phyloP scores from a whole-genome alignment of 164 flowering plant genomes.

The Brasenia schreberi region DNA sequence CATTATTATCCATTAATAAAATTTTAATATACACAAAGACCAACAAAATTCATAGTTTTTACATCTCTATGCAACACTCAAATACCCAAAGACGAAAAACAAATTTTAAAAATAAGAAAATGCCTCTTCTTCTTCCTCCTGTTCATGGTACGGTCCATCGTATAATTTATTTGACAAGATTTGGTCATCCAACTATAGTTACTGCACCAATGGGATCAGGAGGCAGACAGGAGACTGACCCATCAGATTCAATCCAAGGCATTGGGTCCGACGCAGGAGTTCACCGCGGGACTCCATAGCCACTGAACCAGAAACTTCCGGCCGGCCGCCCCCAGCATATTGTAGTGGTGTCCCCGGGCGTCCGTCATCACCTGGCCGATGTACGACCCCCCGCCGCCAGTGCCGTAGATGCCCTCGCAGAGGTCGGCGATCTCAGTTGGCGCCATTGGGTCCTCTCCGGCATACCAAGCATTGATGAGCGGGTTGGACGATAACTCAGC shows the following conservation, averaged over 20 bases:
- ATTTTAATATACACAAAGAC: too few species aligned
- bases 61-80: too few species aligned
- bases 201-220: too few species aligned
- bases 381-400: conserved; percentile 93
- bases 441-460: conserved; percentile 90
- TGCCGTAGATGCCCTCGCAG: conserved; percentile 90
- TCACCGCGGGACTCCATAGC: conserved; percentile 73
- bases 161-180: too few species aligned
- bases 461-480: conserved; percentile 89
- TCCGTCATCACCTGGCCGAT: conserved; percentile 81
- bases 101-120: too few species aligned
- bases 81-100: too few species aligned
- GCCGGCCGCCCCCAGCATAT: conserved; percentile 50
- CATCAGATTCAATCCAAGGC: conserved; percentile 36
- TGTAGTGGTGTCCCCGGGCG: conserved; percentile 45
- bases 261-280: conserved; percentile 89
- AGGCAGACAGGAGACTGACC: too few species aligned
- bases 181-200: too few species aligned
- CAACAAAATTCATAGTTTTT: too few species aligned
- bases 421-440: conserved; percentile 93
- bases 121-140: too few species aligned
- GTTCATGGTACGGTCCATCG: too few species aligned
- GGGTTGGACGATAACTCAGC: conserved; percentile 89
- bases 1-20: too few species aligned
- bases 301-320: conserved; percentile 86